Evolutionary conservation across 2,329 filamentous ascomycete genomes (phyloP).

Genomic region (Colletotrichum eleusines): DNA sequence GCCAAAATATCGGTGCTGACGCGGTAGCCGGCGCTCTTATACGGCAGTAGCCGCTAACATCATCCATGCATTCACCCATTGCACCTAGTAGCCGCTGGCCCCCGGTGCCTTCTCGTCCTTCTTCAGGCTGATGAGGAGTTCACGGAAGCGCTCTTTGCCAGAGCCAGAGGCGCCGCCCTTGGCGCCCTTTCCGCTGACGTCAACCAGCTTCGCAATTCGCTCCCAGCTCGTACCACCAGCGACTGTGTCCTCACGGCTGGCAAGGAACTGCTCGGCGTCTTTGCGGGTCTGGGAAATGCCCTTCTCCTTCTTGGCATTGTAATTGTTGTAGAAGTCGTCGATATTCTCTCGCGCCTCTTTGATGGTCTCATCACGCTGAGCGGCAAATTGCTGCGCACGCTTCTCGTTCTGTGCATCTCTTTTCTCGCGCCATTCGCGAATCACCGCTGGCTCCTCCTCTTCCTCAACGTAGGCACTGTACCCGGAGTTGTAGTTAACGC

Average conservation of each 20-base stretch:
- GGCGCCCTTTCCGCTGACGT: slow-evolving; percentile 91
- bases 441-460: slow-evolving; percentile 89
- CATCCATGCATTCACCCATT: neutral
- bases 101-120: slow-evolving; percentile 91
- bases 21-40: neutral
- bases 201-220: slow-evolving; percentile 96
- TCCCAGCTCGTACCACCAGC: slow-evolving; percentile 98
- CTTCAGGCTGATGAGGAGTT: slow-evolving; percentile 85
- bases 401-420: slow-evolving; percentile 86
- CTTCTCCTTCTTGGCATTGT: slow-evolving; percentile 98
- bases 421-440: slow-evolving; percentile 92
- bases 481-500: slow-evolving; percentile 72
- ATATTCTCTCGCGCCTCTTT: slow-evolving; percentile 93
- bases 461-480: slow-evolving; percentile 66
- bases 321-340: slow-evolving; percentile 99
- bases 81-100: slow-evolving; percentile 68
- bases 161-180: slow-evolving; percentile 89
- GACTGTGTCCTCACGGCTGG: slow-evolving; percentile 89
- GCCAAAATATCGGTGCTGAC: slow-evolving; percentile 5
- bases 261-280: slow-evolving; percentile 94
- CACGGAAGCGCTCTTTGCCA: slow-evolving; percentile 96
- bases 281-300: slow-evolving; percentile 86
- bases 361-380: slow-evolving; percentile 86
- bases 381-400: slow-evolving; percentile 84
- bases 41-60: neutral